These are phyloP conservation scores for Fallopia convolvulus DNA, from an alignment of 148 eudicot species.

Conservation along the genomic window DNA sequence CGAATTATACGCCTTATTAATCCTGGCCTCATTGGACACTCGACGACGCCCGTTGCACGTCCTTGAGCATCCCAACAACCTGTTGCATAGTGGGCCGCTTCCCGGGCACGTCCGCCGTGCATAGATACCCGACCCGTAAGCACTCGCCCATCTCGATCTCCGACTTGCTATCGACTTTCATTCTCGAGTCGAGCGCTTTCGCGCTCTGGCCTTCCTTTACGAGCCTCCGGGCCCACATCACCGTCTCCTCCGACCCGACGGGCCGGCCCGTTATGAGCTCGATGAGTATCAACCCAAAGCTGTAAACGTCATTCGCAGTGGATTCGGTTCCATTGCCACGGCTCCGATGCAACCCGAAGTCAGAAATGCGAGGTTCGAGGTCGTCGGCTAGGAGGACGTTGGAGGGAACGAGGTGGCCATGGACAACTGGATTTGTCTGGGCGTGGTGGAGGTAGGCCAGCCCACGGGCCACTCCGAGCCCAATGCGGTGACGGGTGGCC, in stretches of 20 bases:
- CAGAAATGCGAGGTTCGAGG: slow-evolving; percentile 73
- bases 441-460: slow-evolving; percentile 95
- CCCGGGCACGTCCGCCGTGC: slow-evolving; percentile 69
- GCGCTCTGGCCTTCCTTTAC: slow-evolving; percentile 44
- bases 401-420: slow-evolving; percentile 82
- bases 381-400: slow-evolving; percentile 60
- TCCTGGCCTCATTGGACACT: background rate
- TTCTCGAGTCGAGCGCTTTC: slow-evolving; percentile 42
- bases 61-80: slow-evolving; percentile 81
- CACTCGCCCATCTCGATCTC: slow-evolving; percentile 57
- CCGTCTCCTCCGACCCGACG: slow-evolving; percentile 24
- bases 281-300: slow-evolving; percentile 58
- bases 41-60: slow-evolving; percentile 33
- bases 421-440: slow-evolving; percentile 63
- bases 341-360: slow-evolving; percentile 42
- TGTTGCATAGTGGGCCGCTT: slow-evolving; percentile 94
- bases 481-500: slow-evolving; percentile 81
- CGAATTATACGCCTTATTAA: background rate
- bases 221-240: slow-evolving; percentile 42
- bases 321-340: slow-evolving; percentile 13
- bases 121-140: slow-evolving; percentile 80
- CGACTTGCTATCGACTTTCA: slow-evolving; percentile 36
- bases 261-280: slow-evolving; percentile 60
- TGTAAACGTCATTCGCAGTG: slow-evolving; percentile 56
- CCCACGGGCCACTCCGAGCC: slow-evolving; percentile 86